Percentiles rank a stretch among this genome's conserved stretches.
These are phyloP conservation scores for Xeromyces bisporus DNA, from an alignment of 495 filamentous ascomycete species.

Conservation along the genomic window DNA sequence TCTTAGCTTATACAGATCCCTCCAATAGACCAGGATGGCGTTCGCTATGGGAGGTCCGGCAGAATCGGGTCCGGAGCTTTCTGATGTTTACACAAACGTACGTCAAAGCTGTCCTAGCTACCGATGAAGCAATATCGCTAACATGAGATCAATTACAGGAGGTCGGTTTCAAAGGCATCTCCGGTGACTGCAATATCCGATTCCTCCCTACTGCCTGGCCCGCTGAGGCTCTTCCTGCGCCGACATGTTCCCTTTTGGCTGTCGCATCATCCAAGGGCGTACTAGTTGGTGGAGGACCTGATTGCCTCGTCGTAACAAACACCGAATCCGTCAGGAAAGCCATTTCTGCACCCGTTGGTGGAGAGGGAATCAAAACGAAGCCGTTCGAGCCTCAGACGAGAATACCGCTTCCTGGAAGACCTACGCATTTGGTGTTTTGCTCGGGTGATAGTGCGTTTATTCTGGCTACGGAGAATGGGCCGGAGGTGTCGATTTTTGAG, in stretches of 20 bases:
- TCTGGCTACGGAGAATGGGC: slow-evolving; percentile 64
- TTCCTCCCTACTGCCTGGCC: slow-evolving; percentile 70
- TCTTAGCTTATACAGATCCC: too few species aligned
- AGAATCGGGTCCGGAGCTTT: slow-evolving; percentile 28
- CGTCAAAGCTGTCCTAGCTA: slow-evolving; percentile 7
- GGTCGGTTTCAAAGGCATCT: slow-evolving; percentile 65
- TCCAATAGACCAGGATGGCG: slow-evolving; percentile 47
- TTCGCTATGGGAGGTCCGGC: slow-evolving; percentile 28
- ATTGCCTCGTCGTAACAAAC: slow-evolving; percentile 54
- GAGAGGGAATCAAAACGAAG: slow-evolving; percentile 43
- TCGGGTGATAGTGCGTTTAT: slow-evolving; percentile 70
- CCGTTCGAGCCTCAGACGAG: slow-evolving; percentile 57
- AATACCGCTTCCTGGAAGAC: slow-evolving; percentile 51
- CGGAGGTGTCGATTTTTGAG: slow-evolving; percentile 71
- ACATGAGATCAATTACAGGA: slow-evolving; percentile 28
- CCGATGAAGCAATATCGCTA: not conserved
- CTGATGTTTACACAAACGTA: slow-evolving; percentile 34
- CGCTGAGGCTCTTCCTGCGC: slow-evolving; percentile 48
- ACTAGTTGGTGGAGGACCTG: slow-evolving; percentile 73
- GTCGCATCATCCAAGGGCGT: slow-evolving; percentile 68
- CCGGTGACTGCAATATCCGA: slow-evolving; percentile 66
- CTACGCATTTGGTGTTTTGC: slow-evolving; percentile 83
- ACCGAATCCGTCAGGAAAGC: slow-evolving; percentile 65
- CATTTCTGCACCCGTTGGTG: slow-evolving; percentile 41
- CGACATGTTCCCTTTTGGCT: slow-evolving; percentile 70